phyloP scores from a whole-genome alignment of 331 rosid species.

The Pyracantha coccinea region DNA sequence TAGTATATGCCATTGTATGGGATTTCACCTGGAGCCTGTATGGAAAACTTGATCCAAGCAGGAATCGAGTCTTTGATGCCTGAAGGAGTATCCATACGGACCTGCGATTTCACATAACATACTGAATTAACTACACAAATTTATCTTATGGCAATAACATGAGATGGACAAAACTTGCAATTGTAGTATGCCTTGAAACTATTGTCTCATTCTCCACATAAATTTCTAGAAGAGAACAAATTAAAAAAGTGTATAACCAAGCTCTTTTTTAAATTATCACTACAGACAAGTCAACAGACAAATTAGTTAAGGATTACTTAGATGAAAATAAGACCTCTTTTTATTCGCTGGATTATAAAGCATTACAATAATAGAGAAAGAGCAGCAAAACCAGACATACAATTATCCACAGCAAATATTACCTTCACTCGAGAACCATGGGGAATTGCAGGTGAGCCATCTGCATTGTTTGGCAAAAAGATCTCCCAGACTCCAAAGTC shows the following conservation, averaged over 20 bases:
- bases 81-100: constrained; percentile 89
- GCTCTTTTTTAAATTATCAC: not conserved
- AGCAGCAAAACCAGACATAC: not conserved
- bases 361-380: not conserved
- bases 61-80: constrained; percentile 91
- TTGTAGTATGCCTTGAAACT: not conserved
- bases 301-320: not conserved
- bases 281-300: not conserved
- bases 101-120: constrained; percentile 31
- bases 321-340: not conserved
- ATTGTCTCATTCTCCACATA: not conserved
- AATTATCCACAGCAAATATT: constrained; percentile 11
- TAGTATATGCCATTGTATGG: constrained; percentile 82
- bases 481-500: constrained; percentile 98
- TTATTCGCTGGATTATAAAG: not conserved
- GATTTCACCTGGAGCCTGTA: constrained; percentile 92
- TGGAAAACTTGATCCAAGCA: constrained; percentile 91
- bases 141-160: not conserved
- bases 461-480: constrained; percentile 86
- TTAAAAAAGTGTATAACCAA: not conserved
- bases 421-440: constrained; percentile 99
- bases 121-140: not conserved
- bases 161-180: not conserved
- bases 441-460: constrained; percentile 77
- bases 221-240: not conserved